These are phyloP conservation scores for Hippophae gyantsensis DNA, from an alignment of 306 rosid genomes.

Conservation along the genomic window DNA sequence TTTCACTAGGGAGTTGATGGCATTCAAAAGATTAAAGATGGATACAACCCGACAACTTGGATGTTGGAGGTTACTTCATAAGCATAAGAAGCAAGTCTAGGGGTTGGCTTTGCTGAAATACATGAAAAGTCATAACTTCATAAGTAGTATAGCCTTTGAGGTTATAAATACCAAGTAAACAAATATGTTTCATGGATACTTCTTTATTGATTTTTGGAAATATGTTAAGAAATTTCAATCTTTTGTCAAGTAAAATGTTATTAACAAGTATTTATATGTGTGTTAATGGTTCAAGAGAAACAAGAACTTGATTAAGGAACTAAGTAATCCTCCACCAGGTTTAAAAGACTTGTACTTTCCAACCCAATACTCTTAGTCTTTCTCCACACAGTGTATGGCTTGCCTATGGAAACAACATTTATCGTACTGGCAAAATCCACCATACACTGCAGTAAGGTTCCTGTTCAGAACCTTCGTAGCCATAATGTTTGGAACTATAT, in stretches of 20 bases:
- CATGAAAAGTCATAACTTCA: slow-evolving; percentile 19
- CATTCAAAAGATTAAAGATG: slow-evolving; percentile 44
- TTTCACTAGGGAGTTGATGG: slow-evolving; percentile 32
- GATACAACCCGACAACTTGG: slow-evolving; percentile 93
- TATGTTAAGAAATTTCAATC: no score
- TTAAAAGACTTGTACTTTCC: slow-evolving; percentile 58
- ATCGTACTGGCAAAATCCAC: slow-evolving; percentile 40
- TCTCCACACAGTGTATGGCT: slow-evolving; percentile 54
- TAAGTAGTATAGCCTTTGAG: no score
- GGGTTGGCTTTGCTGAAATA: slow-evolving; percentile 40
- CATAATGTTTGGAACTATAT: slow-evolving; percentile 39
- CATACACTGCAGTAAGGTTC: slow-evolving; percentile 35
- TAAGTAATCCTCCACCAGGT: slow-evolving; percentile 44
- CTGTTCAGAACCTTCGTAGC: slow-evolving; percentile 36
- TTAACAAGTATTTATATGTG: no score
- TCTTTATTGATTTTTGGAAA: no score
- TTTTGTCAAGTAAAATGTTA: no score
- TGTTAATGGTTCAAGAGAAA: slow-evolving; percentile 48
- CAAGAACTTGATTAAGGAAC: slow-evolving; percentile 52
- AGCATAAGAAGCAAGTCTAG: slow-evolving; percentile 40
- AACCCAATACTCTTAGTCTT: slow-evolving; percentile 45
- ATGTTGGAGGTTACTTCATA: slow-evolving; percentile 67
- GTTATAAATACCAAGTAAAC: no score
- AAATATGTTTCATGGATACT: no score
- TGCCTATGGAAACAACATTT: slow-evolving; percentile 69